Conservation (phyloP, 1,284 basidiomycete species). For the Malassezia sp. region DNA sequence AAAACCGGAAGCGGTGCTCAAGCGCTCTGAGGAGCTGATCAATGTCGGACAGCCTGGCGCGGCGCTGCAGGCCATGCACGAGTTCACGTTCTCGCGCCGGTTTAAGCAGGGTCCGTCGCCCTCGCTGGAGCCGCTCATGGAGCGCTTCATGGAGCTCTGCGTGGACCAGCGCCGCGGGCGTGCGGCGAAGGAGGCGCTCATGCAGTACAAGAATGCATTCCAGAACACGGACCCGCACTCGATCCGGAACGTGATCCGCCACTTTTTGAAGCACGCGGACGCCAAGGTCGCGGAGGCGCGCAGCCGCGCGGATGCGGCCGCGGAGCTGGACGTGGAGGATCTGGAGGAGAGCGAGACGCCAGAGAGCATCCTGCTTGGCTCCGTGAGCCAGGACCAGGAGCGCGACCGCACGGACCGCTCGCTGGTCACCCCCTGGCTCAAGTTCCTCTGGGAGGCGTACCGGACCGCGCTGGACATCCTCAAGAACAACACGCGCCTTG, state of each 20-base stretch:
- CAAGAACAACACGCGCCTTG: conserved; percentile 89
- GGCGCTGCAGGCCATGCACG: conserved; percentile 74
- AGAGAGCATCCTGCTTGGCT: conserved; percentile 74
- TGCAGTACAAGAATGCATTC: conserved; percentile 62
- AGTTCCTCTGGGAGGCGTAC: conserved; percentile 97
- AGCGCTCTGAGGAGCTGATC: conserved; percentile 76
- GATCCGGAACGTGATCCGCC: conserved; percentile 82
- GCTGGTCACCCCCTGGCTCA: conserved; percentile 91
- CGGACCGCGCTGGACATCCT: conserved; percentile 90
- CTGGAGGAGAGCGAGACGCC: conserved; percentile 65
- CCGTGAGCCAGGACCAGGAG: conserved; percentile 79
- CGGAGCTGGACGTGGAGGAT: conserved; percentile 48
- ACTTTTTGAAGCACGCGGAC: conserved; percentile 78
- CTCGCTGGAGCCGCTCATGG: conserved; percentile 87
- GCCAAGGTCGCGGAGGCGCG: conserved; percentile 53
- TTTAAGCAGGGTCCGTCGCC: conserved; percentile 82
- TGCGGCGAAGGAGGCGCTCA: conserved; percentile 80
- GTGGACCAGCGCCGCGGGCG: conserved; percentile 88
- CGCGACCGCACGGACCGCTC: conserved; percentile 91
- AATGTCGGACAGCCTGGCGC: conserved; percentile 78
- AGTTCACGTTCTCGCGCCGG: conserved; percentile 84
- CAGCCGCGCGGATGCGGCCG: conserved; percentile 43
- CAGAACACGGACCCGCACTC: conserved; percentile 83
- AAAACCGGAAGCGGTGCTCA: conserved; percentile 80
- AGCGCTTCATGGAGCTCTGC: conserved; percentile 79